Conservation (phyloP, 192 early-diverging fungal species). For the Coemansia sp. region DNA sequence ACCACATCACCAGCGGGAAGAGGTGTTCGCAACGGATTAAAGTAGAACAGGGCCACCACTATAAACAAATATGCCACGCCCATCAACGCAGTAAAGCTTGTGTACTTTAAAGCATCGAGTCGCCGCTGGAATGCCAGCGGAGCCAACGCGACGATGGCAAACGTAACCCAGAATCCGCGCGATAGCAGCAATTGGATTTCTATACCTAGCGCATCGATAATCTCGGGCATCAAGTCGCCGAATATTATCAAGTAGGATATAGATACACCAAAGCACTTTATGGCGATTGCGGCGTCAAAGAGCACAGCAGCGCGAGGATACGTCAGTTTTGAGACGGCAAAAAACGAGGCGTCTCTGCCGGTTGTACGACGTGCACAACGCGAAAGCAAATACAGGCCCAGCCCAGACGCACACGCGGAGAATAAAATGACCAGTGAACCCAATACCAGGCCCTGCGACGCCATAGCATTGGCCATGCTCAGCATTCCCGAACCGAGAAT, state of each 20-base stretch:
- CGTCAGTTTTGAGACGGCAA: constrained; percentile 85
- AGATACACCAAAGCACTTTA: constrained; percentile 98
- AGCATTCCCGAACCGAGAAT: constrained; percentile 97
- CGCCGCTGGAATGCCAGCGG: constrained; percentile 80
- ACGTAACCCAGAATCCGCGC: constrained; percentile 83
- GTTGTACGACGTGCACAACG: constrained; percentile 70
- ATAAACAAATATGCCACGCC: constrained; percentile 83
- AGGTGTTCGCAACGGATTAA: constrained; percentile 57
- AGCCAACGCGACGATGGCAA: constrained; percentile 65
- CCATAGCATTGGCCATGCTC: constrained; percentile 92
- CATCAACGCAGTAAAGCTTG: constrained; percentile 79
- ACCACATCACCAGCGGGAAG: constrained; percentile 61
- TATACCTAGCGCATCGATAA: constrained; percentile 45
- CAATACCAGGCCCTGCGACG: constrained; percentile 75
- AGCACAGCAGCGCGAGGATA: constrained; percentile 85
- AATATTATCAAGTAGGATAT: constrained; percentile 95
- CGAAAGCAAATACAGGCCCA: constrained; percentile 86
- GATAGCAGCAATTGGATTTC: constrained; percentile 49
- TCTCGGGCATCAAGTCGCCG: constrained; percentile 87
- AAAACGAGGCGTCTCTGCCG: constrained; percentile 84
- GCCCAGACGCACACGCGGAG: constrained; percentile 67
- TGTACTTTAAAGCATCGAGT: constrained; percentile 89
- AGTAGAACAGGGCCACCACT: constrained; percentile 80
- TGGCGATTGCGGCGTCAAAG: constrained; percentile 95
- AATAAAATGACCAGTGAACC: constrained; percentile 81